Evolutionary conservation across 495 filamentous ascomycete genomes (phyloP).

Genomic region (Neurospora sp.): DNA sequence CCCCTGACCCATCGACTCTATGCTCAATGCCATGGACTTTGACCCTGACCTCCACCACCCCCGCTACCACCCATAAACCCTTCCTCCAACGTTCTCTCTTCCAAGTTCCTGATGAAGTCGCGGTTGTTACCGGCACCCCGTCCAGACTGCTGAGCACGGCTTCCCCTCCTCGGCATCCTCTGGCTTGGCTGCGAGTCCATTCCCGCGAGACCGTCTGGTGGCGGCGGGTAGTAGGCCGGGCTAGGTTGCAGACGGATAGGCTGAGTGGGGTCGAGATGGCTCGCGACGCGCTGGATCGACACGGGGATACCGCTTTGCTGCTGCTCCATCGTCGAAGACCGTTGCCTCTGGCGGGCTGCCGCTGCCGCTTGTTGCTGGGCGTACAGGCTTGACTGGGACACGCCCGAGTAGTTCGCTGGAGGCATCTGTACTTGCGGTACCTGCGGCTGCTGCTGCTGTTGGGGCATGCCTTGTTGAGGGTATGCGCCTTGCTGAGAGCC

Average conservation of each 20-base stretch:
- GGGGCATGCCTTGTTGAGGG: slow-evolving; percentile 58
- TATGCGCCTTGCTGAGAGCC: slow-evolving; percentile 61
- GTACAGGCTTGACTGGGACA: slow-evolving; percentile 60
- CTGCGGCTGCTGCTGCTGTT: slow-evolving; percentile 37
- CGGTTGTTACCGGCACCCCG: slow-evolving; percentile 47
- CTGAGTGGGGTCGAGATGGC: slow-evolving; percentile 88
- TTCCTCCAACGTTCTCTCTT: slow-evolving; percentile 89
- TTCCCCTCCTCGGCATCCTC: slow-evolving; percentile 66
- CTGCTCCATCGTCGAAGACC: slow-evolving; percentile 92
- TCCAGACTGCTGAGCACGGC: slow-evolving; percentile 53
- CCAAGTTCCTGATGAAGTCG: slow-evolving; percentile 87
- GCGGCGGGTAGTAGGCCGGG: slow-evolving; percentile 94
- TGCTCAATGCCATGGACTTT: slow-evolving; percentile 37
- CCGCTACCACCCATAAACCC: slow-evolving; percentile 44
- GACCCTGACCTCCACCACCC: slow-evolving; percentile 5
- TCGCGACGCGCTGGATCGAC: slow-evolving; percentile 90
- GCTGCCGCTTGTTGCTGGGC: slow-evolving; percentile 75
- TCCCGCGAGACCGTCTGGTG: slow-evolving; percentile 65
- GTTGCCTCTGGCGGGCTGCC: slow-evolving; percentile 53
- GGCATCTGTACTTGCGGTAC: slow-evolving; percentile 47
- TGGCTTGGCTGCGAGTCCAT: slow-evolving; percentile 45
- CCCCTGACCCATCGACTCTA: not conserved
- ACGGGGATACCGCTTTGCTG: slow-evolving; percentile 85
- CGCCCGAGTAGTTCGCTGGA: slow-evolving; percentile 50
- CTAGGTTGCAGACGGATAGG: slow-evolving; percentile 93